Evolutionary conservation across 257 asterid species (phyloP).

Genomic region (Hygrophila difformis): DNA sequence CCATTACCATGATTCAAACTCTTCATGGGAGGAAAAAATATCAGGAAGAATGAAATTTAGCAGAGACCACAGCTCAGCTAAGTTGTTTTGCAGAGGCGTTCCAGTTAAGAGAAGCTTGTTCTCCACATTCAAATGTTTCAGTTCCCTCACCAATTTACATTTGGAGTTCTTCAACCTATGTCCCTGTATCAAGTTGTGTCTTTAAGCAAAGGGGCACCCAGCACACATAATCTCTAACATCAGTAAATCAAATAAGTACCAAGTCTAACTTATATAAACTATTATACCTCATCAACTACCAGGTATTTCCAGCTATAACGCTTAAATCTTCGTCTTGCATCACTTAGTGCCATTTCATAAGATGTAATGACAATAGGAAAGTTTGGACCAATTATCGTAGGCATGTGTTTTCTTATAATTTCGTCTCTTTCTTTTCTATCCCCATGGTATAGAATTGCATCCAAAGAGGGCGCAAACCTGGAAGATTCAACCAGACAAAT

Average conservation of each 20-base stretch:
- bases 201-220: conserved; percentile 3
- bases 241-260: too few species aligned
- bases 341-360: conserved; percentile 73
- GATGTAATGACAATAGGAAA: conserved; percentile 91
- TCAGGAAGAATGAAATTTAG: conserved; percentile 97
- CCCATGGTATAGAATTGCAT: conserved; percentile 84
- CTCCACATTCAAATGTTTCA: conserved; percentile 54
- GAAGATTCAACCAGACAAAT: too few species aligned
- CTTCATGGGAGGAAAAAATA: conserved; percentile 84
- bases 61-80: conserved; percentile 97
- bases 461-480: conserved; percentile 76
- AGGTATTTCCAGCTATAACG: conserved; percentile 85
- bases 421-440: conserved; percentile 60
- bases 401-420: conserved; percentile 75
- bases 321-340: conserved; percentile 51
- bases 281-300: conserved; percentile 98
- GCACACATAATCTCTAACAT: too few species aligned
- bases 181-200: conserved; percentile 50
- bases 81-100: conserved; percentile 95
- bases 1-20: conserved; percentile 92
- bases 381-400: conserved; percentile 65
- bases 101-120: conserved; percentile 96
- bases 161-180: conserved; percentile 90
- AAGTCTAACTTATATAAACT: too few species aligned
- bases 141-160: conserved; percentile 71